Conservation (phyloP, 768 basidiomycete species). For the Sarcodon sp. region DNA sequence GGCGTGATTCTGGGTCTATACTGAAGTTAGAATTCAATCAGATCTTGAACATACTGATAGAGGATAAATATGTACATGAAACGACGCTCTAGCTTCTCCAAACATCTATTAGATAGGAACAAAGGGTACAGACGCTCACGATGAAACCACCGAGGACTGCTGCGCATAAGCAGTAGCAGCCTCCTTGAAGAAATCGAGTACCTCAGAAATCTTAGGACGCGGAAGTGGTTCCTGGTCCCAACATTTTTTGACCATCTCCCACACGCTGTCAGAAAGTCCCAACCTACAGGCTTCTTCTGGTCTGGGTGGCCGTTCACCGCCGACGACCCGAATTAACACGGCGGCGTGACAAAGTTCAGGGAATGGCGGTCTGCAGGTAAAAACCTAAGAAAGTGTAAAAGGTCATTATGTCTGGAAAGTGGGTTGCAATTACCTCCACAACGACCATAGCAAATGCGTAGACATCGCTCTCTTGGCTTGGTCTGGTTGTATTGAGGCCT, state of each 20-base stretch:
- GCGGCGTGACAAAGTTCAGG: neutral
- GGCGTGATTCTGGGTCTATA: no score
- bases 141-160: no score
- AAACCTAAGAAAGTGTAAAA: neutral
- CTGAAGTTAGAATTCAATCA: no score
- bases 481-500: neutral
- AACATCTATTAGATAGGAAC: no score
- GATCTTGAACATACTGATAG: no score
- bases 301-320: neutral
- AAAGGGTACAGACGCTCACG: no score
- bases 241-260: neutral
- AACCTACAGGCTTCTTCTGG: neutral
- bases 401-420: neutral
- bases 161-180: no score
- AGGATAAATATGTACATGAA: no score
- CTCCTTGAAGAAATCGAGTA: no score
- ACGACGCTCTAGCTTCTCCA: no score
- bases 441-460: neutral
- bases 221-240: neutral
- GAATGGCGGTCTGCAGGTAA: neutral
- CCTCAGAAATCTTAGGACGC: no score
- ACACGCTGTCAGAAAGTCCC: neutral
- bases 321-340: neutral
- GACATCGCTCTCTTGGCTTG: neutral
- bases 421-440: neutral